Evolutionary conservation across 495 filamentous ascomycete genomes (phyloP).

Genomic region (Xylaria venustula): DNA sequence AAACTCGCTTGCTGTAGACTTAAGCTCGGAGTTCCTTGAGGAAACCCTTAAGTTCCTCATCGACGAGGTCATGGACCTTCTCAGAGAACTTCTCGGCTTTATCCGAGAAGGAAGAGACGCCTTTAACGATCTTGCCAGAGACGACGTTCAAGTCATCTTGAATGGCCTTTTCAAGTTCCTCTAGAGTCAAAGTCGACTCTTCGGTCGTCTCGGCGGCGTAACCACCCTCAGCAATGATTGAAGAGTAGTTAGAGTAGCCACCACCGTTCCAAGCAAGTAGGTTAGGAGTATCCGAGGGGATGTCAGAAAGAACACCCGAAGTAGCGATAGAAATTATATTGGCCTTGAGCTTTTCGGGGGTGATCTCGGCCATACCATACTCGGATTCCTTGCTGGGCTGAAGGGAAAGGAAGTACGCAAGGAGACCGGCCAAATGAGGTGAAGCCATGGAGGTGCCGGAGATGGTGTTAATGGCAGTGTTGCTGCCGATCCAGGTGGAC

Average conservation of each 20-base stretch:
- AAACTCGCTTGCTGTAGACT: neutral
- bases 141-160: constrained; percentile 56
- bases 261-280: constrained; percentile 99
- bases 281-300: constrained; percentile 79
- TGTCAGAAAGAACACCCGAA: constrained; percentile 71
- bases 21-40: constrained; percentile 57
- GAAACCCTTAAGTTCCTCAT: constrained; percentile 68
- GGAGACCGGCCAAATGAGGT: constrained; percentile 91
- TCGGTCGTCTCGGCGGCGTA: constrained; percentile 44
- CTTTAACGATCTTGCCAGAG: constrained; percentile 53
- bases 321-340: constrained; percentile 84
- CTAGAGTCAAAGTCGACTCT: constrained; percentile 38
- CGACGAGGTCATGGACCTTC: constrained; percentile 54
- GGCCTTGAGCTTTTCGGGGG: constrained; percentile 90
- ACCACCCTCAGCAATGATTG: constrained; percentile 72
- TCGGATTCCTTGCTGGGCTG: constrained; percentile 85
- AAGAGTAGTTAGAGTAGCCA: constrained; percentile 83
- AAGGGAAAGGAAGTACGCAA: constrained; percentile 96
- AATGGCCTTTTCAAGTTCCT: constrained; percentile 61
- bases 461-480: constrained; percentile 94
- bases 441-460: constrained; percentile 99
- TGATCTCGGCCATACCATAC: constrained; percentile 84
- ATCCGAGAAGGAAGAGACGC: constrained; percentile 40
- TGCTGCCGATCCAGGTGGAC: constrained; percentile 97
- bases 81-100: constrained; percentile 50